phyloP scores from a whole-genome alignment of 2,329 filamentous ascomycete species.

The Paraphoma sp. region DNA sequence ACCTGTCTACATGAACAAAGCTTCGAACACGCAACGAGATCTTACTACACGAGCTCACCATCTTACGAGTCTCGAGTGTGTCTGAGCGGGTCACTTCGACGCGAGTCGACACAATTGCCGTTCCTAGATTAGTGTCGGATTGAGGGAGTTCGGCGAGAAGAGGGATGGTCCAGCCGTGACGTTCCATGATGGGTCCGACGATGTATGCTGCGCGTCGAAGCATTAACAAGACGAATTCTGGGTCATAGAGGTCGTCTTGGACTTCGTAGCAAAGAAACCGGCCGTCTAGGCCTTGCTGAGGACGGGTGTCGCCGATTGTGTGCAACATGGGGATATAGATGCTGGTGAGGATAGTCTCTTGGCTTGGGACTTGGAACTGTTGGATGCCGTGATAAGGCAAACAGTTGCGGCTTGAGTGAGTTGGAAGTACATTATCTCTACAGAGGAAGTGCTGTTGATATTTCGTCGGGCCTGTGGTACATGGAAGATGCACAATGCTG shows the following conservation, averaged over 20 bases:
- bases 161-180: constrained; percentile 6
- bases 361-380: neutral
- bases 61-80: neutral
- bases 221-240: neutral
- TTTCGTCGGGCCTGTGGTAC: neutral
- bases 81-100: neutral
- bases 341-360: neutral
- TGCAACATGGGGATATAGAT: neutral
- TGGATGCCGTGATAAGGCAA: neutral
- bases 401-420: neutral
- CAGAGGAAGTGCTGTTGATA: neutral
- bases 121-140: neutral
- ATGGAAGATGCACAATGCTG: neutral
- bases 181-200: constrained; percentile 2
- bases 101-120: neutral
- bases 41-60: neutral
- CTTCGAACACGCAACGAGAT: neutral
- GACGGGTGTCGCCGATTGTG: neutral
- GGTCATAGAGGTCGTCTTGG: neutral
- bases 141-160: neutral
- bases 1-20: neutral
- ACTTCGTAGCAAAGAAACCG: neutral
- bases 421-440: neutral
- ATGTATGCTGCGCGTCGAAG: constrained; percentile 8
- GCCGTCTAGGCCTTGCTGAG: neutral